Evolutionary conservation across 2,329 filamentous ascomycete species (phyloP).

Genomic region (Juglanconis oblonga): DNA sequence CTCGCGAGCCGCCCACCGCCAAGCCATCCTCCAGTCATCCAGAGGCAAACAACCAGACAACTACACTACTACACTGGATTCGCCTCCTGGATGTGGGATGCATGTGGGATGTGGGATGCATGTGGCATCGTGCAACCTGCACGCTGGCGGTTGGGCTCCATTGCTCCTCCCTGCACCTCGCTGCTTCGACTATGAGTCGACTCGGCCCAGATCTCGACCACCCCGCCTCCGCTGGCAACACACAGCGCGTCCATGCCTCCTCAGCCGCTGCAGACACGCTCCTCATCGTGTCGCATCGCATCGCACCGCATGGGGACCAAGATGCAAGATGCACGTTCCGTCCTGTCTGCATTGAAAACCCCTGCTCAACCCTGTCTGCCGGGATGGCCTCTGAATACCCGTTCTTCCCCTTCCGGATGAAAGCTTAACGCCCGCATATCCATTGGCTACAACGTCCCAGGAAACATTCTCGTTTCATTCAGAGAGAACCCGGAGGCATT

Average conservation of each 20-base stretch:
- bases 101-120: background rate
- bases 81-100: constrained; percentile 1
- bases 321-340: background rate
- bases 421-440: background rate
- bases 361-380: constrained; percentile 6
- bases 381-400: constrained; percentile 7
- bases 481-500: background rate
- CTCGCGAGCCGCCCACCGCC: no score
- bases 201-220: background rate
- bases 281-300: no score
- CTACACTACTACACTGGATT: background rate
- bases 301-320: no score
- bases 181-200: no score
- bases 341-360: constrained; percentile 11
- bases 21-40: no score
- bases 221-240: constrained; percentile 5
- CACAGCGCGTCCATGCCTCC: constrained; percentile 4
- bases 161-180: constrained; percentile 2
- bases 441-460: constrained; percentile 10
- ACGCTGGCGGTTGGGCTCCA: constrained; percentile 15
- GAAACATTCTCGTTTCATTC: background rate
- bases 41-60: background rate
- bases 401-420: constrained; percentile 5
- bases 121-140: constrained; percentile 1
- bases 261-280: no score